phyloP scores from a whole-genome alignment of 768 basidiomycete genomes.

The Lactifluus subvellereus region DNA sequence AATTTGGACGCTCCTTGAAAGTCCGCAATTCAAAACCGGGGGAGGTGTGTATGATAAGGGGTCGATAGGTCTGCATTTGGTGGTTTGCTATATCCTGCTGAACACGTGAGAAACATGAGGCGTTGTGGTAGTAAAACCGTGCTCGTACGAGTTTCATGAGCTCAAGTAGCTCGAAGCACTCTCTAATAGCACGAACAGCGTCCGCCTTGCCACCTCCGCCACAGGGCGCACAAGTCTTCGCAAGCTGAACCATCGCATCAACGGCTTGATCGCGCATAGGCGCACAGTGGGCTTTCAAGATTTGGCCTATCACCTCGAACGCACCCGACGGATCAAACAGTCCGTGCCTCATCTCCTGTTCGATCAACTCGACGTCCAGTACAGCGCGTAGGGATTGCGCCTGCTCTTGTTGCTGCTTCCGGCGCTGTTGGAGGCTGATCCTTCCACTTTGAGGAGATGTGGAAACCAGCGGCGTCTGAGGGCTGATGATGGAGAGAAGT shows the following conservation, averaged over 20 bases:
- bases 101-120: conserved; percentile 25
- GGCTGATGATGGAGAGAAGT: conserved; percentile 65
- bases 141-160: conserved; percentile 87
- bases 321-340: conserved; percentile 76
- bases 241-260: conserved; percentile 74
- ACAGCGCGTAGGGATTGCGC: conserved; percentile 20
- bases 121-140: conserved; percentile 8
- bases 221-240: conserved; percentile 51
- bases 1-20: conserved; percentile 54
- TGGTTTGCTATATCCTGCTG: conserved; percentile 92
- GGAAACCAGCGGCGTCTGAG: conserved; percentile 48
- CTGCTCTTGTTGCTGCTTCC: conserved; percentile 23
- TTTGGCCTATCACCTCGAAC: conserved; percentile 71
- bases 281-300: conserved; percentile 86
- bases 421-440: conserved; percentile 21
- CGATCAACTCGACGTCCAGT: conserved; percentile 77
- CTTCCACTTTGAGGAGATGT: conserved; percentile 21
- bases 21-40: conserved; percentile 74
- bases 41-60: conserved; percentile 78
- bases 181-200: conserved; percentile 66
- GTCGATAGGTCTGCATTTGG: conserved; percentile 86
- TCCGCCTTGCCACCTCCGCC: conserved; percentile 52
- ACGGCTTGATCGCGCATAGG: conserved; percentile 86
- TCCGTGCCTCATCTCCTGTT: conserved; percentile 71
- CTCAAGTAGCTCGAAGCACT: conserved; percentile 88